Evolutionary conservation across 2,329 filamentous ascomycete genomes (phyloP), one percentile per base, ranked within the genome.

Genomic region (Bipolaris oryzae): DNA sequence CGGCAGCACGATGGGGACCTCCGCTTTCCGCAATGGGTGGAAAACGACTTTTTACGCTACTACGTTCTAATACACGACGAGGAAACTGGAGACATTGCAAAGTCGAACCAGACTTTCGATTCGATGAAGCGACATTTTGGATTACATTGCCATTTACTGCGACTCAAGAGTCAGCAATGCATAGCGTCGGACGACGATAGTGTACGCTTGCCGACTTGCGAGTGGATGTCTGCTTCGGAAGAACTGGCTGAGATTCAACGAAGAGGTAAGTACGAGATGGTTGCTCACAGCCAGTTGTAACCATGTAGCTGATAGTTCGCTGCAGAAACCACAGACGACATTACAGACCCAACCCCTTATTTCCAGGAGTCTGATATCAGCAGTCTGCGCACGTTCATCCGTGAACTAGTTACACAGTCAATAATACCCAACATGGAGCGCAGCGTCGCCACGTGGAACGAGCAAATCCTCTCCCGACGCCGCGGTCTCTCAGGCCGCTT

Each of bases 81-180:
- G 77, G 95, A 99, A 72, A 87, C 87, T 59, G 94, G 96, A 71
- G 93, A 99, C 73, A 96, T 98, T 59, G 86, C 87, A 35, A 90
- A 92, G 76, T 96, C 93, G 11, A 94, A 94, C 76, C 86, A 87
- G 16, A 81, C 98, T 25, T 99, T 96, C 76, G 95, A 99, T 67
- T 92, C 97, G 76, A 99, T 99, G 96, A 99, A 98, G 78, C 87
- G 95, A n/a, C 92, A 97, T 77, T 91, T 99, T 62, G 95, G 95
- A 1, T 81, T 98, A 45, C 93, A 99, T 76, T 99, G 95, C 73
- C 95, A 99, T 77, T 82, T 99, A 10, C 81, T 99, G 33, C 84
- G 96, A 61, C 80, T 99, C 48, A 86, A 94, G 66, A 96, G 91
- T 69, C 89, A 87, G 35, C 90, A 92, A 72, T 94, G 92, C 74